Percentiles rank a stretch among this genome's conserved stretches.
Evolutionary conservation across 163 green algal genomes (phyloP).

Genomic region (Smithsoniella earleae): DNA sequence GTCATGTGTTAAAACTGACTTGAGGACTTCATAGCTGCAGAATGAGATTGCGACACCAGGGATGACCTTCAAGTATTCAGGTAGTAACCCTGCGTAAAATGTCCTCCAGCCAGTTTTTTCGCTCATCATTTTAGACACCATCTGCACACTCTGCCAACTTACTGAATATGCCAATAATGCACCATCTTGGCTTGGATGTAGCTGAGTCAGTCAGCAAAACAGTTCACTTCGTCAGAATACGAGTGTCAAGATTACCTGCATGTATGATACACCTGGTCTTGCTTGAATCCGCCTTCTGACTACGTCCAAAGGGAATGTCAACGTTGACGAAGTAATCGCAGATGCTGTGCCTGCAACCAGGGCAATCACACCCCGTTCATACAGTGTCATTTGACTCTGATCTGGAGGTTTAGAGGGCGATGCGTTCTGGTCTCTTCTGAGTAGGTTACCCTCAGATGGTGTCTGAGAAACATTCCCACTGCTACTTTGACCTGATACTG

Average conservation of each 20-base stretch:
- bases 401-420: not conserved
- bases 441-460: too few species aligned
- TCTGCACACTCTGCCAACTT: not conserved
- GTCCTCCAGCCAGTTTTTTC: slow-evolving; percentile 46
- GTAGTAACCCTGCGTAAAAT: slow-evolving; percentile 73
- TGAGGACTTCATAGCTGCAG: slow-evolving; percentile 64
- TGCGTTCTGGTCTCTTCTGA: too few species aligned
- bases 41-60: slow-evolving; percentile 82
- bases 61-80: slow-evolving; percentile 79
- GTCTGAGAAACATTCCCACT: not conserved
- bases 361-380: slow-evolving; percentile 32
- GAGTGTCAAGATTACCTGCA: not conserved
- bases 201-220: too few species aligned
- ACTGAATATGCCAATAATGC: not conserved
- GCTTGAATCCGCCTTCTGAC: slow-evolving; percentile 75
- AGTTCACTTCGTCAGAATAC: not conserved
- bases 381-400: not conserved
- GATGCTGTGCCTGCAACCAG: slow-evolving; percentile 59
- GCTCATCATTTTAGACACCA: slow-evolving; percentile 35
- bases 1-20: slow-evolving; percentile 37
- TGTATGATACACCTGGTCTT: slow-evolving; percentile 21
- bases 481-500: slow-evolving; percentile 2
- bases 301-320: slow-evolving; percentile 81
- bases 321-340: slow-evolving; percentile 65
- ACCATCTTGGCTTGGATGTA: not conserved